Base-by-base conservation (phyloP, 2,329 filamentous ascomycete species). In the Diplocarpon mali region DNA sequence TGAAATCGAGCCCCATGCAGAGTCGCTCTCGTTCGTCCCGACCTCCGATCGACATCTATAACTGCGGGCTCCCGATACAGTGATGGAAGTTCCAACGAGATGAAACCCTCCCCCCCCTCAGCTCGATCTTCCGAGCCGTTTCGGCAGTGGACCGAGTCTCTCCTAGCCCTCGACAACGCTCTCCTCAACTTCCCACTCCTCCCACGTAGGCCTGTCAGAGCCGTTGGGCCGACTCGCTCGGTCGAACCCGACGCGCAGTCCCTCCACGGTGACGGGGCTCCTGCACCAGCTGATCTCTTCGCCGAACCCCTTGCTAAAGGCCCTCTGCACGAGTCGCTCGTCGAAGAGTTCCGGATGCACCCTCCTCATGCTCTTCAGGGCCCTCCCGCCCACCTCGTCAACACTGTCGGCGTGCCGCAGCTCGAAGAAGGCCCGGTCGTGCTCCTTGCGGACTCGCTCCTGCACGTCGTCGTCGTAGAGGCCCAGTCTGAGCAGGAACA, bases 401-500 rank as follows among this genome's bases (percentile, higher is more conserved):
- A 62, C 59, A 42, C 55, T 57, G 47, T 62, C 54, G 6, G 49
- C 46, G 51, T 62, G 58, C 42, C 58, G 48, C 11, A 62, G 42
- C 11, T 35, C 45, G 12, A 60, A 56, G 45, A 61, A 60, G 6
- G 53, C 47, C 2, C 48, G 38, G 32, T 54, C 54, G 30, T 56
- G 53, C 7, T 53, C 47, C 10, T 40, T 16, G 8, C 51, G 47
- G 5, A 60, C 40, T 28, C 62, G 31, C 62, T 62, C 40, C 61
- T 80, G 73, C 2, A 81, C 67, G 0, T 66, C 60, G 0, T 67
- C 64, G 0, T 74, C 65, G 48, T 83, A 75, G 32, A 74, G 61
- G 0, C 80, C 80, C 0, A 76, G 67, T 14, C 72, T 69, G 55
- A 83, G 72, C 16, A 85, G 69, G 2, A 81, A 70, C 1, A 83